These are phyloP conservation scores for Neurospora sp. DNA, from an alignment of 2,329 filamentous ascomycete genomes.

Conservation along the genomic window DNA sequence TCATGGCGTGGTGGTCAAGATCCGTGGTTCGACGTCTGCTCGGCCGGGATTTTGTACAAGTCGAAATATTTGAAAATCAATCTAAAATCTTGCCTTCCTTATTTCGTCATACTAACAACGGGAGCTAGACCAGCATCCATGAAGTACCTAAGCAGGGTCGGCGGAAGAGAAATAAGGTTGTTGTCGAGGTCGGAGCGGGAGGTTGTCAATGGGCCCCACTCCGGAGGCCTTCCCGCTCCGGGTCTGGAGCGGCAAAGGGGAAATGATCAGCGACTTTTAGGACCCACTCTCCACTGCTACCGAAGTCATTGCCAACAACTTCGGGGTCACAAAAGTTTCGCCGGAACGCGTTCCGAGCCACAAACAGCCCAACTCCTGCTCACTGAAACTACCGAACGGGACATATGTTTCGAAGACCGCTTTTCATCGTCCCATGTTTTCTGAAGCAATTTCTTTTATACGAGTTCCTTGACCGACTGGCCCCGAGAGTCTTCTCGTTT, in stretches of 20 bases:
- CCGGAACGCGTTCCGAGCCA: neutral
- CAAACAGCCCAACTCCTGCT: neutral
- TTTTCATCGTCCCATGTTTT: neutral
- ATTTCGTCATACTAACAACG: neutral
- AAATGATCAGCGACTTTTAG: neutral
- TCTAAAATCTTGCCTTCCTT: neutral
- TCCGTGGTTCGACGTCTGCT: neutral
- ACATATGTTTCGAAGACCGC: neutral
- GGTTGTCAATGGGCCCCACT: neutral
- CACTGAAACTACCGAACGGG: neutral
- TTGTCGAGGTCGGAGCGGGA: neutral
- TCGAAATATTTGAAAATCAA: neutral
- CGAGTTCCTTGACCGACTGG: neutral
- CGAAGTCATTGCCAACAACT: neutral
- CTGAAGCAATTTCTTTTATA: neutral
- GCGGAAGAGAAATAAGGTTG: neutral
- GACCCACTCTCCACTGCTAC: neutral
- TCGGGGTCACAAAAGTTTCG: neutral
- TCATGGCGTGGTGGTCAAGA: neutral
- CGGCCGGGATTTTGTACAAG: neutral
- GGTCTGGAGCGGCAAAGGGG: neutral
- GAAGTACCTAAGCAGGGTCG: neutral
- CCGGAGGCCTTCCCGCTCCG: neutral
- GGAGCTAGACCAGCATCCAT: neutral
- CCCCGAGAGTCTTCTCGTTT: neutral